Base-by-base conservation (phyloP, 352 stramenopile species). In the Globisporangium abappressorium region DNA sequence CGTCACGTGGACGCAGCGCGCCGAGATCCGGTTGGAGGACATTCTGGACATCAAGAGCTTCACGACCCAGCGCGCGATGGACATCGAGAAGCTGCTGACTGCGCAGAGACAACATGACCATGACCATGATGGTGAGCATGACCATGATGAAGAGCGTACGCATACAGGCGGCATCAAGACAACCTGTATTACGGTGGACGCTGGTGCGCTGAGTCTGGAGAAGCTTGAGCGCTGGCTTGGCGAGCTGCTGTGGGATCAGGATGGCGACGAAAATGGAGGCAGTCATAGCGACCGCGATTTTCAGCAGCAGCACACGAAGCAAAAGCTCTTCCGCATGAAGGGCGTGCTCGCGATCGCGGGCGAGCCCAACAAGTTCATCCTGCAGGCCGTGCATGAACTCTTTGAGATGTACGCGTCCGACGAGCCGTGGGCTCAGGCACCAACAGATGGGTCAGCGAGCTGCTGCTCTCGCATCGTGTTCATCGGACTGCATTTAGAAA, bases 11-110 rank as follows among this genome's bases (percentile, higher is more conserved):
- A 93, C 86, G 0, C 75, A 89, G 43, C 76, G 75, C 34, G 79
- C 82, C 8, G 54, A 76, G 5, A 74, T 94, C 6, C 75, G 92
- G 41, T 69, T 94, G 51, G 74, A 84, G 54, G 74, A 87, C 57
- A 89, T 94, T 62, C 76, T 94, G n/a, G 66, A 94, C 61, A 91
- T 94, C 57, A 76, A 89, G 57, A 82, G 82, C 65, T 94, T 94
- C 71, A 90, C 82, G n/a, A 87, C 81, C 0, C 81, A 80, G 58
- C 78, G 81, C 26, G 84, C 83, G 0, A 65, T 82, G 30, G 74
- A 90, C 55, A 79, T 94, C 30, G 85, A 92, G 62, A 69, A 74
- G 4, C 72, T 79, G n/a, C 61, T 69, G n/a, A 38, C 26, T 51
- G 14, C 60, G n/a, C 67, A 65, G 41, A 28, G 62, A 2, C 65